Conservation (phyloP, 2,329 filamentous ascomycete species). For the Sporothrix protearum region DNA sequence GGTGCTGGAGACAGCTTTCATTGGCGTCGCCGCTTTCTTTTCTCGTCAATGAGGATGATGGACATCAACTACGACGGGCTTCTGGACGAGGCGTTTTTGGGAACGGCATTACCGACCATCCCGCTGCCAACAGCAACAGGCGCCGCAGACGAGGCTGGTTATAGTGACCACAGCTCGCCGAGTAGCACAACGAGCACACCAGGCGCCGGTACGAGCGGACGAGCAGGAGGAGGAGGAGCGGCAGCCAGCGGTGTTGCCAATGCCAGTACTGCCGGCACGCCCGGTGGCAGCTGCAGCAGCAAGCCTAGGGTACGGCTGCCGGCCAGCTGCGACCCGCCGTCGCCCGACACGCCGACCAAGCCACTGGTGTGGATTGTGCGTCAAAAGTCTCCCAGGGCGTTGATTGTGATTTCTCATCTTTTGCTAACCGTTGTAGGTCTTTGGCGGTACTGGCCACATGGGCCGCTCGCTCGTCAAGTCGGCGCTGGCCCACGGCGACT, state of each 20-base stretch:
- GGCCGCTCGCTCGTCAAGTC: conserved; percentile 83
- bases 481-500: conserved; percentile 74
- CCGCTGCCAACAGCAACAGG: background rate
- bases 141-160: background rate
- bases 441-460: conserved; percentile 96
- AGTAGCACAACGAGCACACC: conserved; percentile 14
- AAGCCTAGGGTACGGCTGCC: conserved; percentile 61
- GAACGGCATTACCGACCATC: background rate
- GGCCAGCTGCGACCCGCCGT: conserved; percentile 80
- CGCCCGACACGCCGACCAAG: conserved; percentile 63
- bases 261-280: background rate
- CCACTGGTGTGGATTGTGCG: conserved; percentile 85
- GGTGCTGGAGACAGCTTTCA: background rate
- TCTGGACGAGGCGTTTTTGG: conserved; percentile 8
- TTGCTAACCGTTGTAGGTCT: conserved; percentile 58
- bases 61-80: conserved; percentile 9
- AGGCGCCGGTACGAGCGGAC: background rate
- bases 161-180: background rate
- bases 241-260: background rate
- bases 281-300: conserved; percentile 8
- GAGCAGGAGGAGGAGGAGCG: background rate
- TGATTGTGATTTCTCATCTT: no score
- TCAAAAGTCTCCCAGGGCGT: background rate
- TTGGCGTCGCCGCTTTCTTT: background rate
- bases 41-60: conserved; percentile 20